Evolutionary conservation across 106 monocot genomes (phyloP), one percentile per base, ranked within the genome.

Genomic region (Vanilla planifolia): DNA sequence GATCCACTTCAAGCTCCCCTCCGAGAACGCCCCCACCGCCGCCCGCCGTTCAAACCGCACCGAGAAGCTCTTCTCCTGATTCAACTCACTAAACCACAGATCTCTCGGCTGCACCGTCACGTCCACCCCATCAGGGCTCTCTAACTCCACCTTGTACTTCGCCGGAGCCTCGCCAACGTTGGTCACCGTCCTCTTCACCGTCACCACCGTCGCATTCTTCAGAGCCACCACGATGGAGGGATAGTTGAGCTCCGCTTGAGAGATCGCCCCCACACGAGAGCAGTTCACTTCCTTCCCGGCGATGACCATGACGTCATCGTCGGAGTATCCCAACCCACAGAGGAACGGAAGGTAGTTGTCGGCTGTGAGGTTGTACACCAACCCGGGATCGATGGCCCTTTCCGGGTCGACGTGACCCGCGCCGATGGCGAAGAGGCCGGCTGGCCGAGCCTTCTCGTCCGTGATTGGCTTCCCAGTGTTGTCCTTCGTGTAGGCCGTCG

Each of bases 371-470:
- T 86, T 75, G 24, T 86, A 81, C 7, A 86, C 68, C 8, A 86
- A 51, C 0, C 86, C 86, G 1, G 86, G 81, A 23, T 86, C 77
- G 1, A 8, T 9, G 1, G 86, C 86, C 33, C 62, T 72, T 2
- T 22, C 27, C 11, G 86, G 81, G 51, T 86, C 51, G 5, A 81
- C 86, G 14, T 78, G 74, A 6, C 85, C 85, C 1, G 81, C 69
- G 3, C 85, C 85, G 43, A 75, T 36, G 6, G 24, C 28, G 35
- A 58, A 68, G 33, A 46, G 25, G 63, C 48, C 50, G 5, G 72
- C 67, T 5, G 72, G 72, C 2, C 13, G 17, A 30, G 24, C 43
- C 15, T 27, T 25, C 60, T 79, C 67, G 39, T 84, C 65, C 8
- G 5, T 43, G 25, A 85, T 77, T 3, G 66, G 73, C 10, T 43